These are phyloP conservation scores for Rhododendron ferrugineum DNA, from an alignment of 148 eudicot genomes.

Conservation along the genomic window DNA sequence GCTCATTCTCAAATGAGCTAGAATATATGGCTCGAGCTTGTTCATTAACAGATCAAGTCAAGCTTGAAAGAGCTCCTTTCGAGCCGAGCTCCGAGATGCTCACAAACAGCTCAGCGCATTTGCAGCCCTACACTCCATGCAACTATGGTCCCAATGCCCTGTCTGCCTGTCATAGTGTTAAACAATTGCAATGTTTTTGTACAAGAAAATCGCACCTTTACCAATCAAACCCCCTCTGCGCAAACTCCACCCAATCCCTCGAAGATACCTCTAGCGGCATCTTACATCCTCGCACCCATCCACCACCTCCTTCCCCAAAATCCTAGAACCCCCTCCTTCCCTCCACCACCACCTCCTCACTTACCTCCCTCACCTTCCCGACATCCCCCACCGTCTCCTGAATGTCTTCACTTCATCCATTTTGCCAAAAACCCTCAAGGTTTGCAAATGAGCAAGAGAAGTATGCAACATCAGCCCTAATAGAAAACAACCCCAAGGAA, in stretches of 20 bases:
- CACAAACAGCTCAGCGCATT: too few relatives aligned
- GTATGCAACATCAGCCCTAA: neutral
- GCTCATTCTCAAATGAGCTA: too few relatives aligned
- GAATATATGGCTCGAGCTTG: too few relatives aligned
- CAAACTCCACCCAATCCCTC: neutral
- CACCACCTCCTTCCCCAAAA: neutral
- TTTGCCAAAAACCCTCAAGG: neutral
- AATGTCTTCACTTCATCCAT: neutral
- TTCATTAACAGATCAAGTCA: too few relatives aligned
- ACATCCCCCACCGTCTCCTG: neutral
- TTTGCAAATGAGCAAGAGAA: neutral
- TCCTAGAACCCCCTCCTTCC: neutral
- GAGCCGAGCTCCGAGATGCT: too few relatives aligned
- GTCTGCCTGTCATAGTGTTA: neutral
- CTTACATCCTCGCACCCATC: neutral
- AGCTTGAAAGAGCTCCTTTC: too few relatives aligned
- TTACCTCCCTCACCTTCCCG: neutral
- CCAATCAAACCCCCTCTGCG: neutral
- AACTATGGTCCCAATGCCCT: neutral
- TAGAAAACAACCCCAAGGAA: neutral
- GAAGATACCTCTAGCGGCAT: neutral
- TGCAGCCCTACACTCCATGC: neutral
- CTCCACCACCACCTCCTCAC: slow-evolving; percentile 1
- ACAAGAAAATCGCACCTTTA: neutral
- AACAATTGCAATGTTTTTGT: neutral